Conservation (phyloP, 164 flowering plant genomes). For the Aristolochia californica region DNA sequence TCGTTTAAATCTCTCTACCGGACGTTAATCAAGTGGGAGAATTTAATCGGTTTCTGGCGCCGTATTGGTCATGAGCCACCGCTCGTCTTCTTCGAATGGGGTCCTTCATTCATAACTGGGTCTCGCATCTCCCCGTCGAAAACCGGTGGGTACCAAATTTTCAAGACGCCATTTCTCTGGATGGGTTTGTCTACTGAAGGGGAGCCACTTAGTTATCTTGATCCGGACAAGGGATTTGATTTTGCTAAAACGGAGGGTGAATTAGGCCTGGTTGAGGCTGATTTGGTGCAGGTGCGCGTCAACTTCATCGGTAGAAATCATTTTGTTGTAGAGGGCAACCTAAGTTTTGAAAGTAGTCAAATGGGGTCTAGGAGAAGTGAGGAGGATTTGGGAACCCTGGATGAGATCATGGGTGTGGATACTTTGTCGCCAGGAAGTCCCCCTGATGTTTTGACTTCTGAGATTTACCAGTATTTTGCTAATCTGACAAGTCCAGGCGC, state of each 20-base stretch:
- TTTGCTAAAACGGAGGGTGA: constrained; percentile 12
- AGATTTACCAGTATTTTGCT: constrained; percentile 72
- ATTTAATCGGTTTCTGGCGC: constrained; percentile 85
- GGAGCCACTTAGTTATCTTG: constrained; percentile 33
- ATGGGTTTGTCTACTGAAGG: constrained; percentile 43
- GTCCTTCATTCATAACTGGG: constrained; percentile 44
- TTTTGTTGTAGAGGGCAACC: constrained; percentile 59
- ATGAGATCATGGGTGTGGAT: constrained; percentile 20
- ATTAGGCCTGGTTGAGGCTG: constrained; percentile 26
- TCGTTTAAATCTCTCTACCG: constrained; percentile 42
- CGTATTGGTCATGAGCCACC: constrained; percentile 26
- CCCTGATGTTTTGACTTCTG: constrained; percentile 45
- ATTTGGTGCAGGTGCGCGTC: constrained; percentile 50
- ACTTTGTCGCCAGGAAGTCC: constrained; percentile 24
- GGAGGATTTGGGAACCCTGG: constrained; percentile 22
- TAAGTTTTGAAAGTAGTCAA: constrained; percentile 2
- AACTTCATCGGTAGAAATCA: constrained; percentile 58
- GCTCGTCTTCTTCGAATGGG: constrained; percentile 83
- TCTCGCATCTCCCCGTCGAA: constrained; percentile 47
- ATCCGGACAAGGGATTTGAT: constrained; percentile 32
- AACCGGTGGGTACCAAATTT: constrained; percentile 31
- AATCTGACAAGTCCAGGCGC: constrained; percentile 62
- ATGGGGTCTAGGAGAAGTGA: constrained; percentile 19
- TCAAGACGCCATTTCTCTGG: constrained; percentile 65
- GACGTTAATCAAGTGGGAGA: constrained; percentile 48